Evolutionary conservation across 2,329 filamentous ascomycete genomes (phyloP).

Genomic region (Ophiocordyceps camponoti-leonardi): DNA sequence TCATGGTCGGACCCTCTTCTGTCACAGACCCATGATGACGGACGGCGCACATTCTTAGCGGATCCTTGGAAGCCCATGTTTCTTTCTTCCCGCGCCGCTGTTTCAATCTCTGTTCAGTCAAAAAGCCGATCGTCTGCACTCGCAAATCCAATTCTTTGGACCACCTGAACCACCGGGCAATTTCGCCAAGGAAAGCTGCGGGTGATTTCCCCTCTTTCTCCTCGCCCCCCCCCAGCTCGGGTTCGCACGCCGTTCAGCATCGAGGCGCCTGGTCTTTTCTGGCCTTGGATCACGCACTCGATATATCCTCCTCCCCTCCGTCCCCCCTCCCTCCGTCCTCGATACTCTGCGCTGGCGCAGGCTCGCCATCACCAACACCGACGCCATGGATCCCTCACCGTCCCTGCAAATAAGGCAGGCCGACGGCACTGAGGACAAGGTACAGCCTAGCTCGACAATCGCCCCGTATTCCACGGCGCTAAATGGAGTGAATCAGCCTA

Average conservation of each 20-base stretch:
- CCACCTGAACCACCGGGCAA: not conserved
- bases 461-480: slow-evolving; percentile 37
- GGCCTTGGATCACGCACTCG: not conserved
- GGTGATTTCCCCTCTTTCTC: not conserved
- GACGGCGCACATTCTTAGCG: slow-evolving; percentile 1
- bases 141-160: not conserved
- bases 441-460: slow-evolving; percentile 28
- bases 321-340: not conserved
- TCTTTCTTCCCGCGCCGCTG: not conserved
- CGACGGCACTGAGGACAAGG: slow-evolving; percentile 10
- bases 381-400: slow-evolving; percentile 17
- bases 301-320: not conserved
- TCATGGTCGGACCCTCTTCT: not conserved
- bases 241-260: not conserved
- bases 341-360: slow-evolving; percentile 4
- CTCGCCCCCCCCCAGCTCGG: too few species aligned
- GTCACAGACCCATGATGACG: slow-evolving; percentile 1
- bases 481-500: slow-evolving; percentile 40
- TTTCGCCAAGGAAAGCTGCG: not conserved
- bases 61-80: not conserved
- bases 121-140: not conserved
- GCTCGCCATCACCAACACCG: slow-evolving; percentile 4
- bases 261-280: not conserved
- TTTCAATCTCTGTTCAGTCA: not conserved
- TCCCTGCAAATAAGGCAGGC: slow-evolving; percentile 14